Evolutionary conservation across 2,329 filamentous ascomycete genomes (phyloP).

Genomic region (Lojkania enalia): DNA sequence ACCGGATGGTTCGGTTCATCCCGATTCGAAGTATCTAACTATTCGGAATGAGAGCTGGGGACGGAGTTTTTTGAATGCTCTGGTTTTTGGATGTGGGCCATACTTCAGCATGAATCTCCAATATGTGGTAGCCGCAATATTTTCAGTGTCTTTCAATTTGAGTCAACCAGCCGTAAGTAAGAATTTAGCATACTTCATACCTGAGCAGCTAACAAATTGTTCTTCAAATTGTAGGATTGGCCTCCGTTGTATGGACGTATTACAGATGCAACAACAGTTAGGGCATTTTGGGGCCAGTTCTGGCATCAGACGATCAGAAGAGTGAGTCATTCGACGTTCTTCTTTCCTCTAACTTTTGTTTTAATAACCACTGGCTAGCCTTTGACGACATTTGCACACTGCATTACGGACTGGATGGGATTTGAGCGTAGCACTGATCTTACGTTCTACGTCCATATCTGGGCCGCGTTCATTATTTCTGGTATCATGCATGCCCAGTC

Average conservation of each 20-base stretch:
- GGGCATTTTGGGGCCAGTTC: slow-evolving; percentile 17
- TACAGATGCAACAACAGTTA: slow-evolving; percentile 11
- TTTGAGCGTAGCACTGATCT: slow-evolving; percentile 8
- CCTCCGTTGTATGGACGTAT: slow-evolving; percentile 14
- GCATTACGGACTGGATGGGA: slow-evolving; percentile 2
- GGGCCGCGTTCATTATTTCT: slow-evolving; percentile 13
- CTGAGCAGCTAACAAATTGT: background rate
- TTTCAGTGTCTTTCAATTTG: slow-evolving; percentile 7
- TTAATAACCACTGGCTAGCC: background rate
- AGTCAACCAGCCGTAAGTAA: slow-evolving; percentile 12
- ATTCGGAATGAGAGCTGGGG: slow-evolving; percentile 4
- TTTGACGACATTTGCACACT: slow-evolving; percentile 3
- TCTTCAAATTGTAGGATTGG: slow-evolving; percentile 20
- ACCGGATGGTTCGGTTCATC: background rate
- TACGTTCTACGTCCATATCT: slow-evolving; percentile 12
- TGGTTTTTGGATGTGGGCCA: slow-evolving; percentile 13
- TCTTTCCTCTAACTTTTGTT: no score
- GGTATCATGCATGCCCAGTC: slow-evolving; percentile 13
- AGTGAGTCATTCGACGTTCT: slow-evolving; percentile 9
- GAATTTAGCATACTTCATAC: background rate
- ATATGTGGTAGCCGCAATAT: slow-evolving; percentile 9
- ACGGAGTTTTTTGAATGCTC: slow-evolving; percentile 12
- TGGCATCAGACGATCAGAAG: slow-evolving; percentile 18
- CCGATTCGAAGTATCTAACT: slow-evolving; percentile 11
- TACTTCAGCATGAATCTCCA: slow-evolving; percentile 19